Conservation (phyloP, 495 filamentous ascomycete species). For the Tuber magnatum region DNA sequence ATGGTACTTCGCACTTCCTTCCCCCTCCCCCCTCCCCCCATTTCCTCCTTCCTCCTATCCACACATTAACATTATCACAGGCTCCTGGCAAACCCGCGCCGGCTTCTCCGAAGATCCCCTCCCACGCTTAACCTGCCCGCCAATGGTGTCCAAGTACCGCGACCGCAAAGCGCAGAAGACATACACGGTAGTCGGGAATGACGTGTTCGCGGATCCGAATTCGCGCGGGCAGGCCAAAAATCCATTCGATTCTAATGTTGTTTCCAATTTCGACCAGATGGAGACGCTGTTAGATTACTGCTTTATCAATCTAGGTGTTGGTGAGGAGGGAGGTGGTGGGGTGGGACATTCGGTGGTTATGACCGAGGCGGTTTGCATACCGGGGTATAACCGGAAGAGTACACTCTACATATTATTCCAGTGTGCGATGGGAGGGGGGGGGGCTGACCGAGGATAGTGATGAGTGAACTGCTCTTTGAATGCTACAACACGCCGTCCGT, state of each 20-base stretch:
- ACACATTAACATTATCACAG: conserved; percentile 45
- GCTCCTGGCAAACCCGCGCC: conserved; percentile 78
- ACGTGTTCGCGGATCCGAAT: conserved; percentile 89
- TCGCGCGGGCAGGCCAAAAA: conserved; percentile 82
- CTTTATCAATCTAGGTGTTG: conserved; percentile 84
- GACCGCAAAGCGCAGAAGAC: conserved; percentile 85
- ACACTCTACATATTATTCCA: conserved; percentile 37
- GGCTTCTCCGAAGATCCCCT: conserved; percentile 85
- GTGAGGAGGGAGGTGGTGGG: conserved; percentile 58
- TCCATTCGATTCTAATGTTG: conserved; percentile 85
- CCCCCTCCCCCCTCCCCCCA: background rate
- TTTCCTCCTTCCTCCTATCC: background rate
- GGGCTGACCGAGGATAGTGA: conserved; percentile 52
- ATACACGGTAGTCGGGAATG: conserved; percentile 81
- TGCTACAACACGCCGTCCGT: conserved; percentile 82
- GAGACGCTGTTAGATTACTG: conserved; percentile 86
- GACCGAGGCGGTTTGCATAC: conserved; percentile 90
- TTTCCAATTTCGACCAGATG: conserved; percentile 96
- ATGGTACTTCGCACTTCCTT: conserved; percentile 55
- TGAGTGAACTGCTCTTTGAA: conserved; percentile 95
- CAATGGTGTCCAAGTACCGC: conserved; percentile 85
- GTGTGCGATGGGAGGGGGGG: background rate
- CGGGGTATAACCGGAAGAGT: conserved; percentile 80
- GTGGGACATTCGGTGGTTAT: conserved; percentile 85
- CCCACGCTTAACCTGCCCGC: conserved; percentile 72